A percentile compares a stretch with the other conserved stretches of the same genome.
Evolutionary conservation across 1,139 yeast species (phyloP).

Genomic region (Lodderomyces parapsilosis): DNA sequence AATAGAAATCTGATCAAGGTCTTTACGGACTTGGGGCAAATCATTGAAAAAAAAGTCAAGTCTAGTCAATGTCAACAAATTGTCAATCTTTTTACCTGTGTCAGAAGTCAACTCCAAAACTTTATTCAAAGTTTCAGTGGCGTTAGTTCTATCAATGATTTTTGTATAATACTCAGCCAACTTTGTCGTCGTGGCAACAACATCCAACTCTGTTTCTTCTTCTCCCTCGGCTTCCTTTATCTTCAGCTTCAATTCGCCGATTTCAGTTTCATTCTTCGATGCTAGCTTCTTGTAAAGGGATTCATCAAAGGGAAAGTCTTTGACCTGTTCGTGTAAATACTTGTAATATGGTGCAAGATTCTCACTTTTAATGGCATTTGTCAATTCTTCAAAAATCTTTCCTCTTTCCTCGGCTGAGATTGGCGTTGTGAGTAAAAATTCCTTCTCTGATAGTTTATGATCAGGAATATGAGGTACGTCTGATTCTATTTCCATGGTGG

Average conservation of each 20-base stretch:
- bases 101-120: slow-evolving; percentile 81
- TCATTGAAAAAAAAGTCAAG: slow-evolving; percentile 87
- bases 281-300: slow-evolving; percentile 48
- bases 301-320: slow-evolving; percentile 58
- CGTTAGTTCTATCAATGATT: slow-evolving; percentile 78
- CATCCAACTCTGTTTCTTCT: slow-evolving; percentile 88
- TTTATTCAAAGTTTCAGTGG: slow-evolving; percentile 68
- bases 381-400: slow-evolving; percentile 45
- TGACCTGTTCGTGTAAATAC: slow-evolving; percentile 55
- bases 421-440: slow-evolving; percentile 55
- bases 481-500: slow-evolving; percentile 37
- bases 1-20: slow-evolving; percentile 69
- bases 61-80: slow-evolving; percentile 75
- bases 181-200: slow-evolving; percentile 71
- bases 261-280: slow-evolving; percentile 53
- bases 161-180: slow-evolving; percentile 86
- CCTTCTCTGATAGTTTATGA: slow-evolving; percentile 72
- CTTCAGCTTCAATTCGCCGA: slow-evolving; percentile 56
- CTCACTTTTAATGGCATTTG: slow-evolving; percentile 54
- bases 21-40: slow-evolving; percentile 64
- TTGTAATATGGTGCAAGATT: slow-evolving; percentile 85
- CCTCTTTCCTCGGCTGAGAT: slow-evolving; percentile 30
- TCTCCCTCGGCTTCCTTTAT: slow-evolving; percentile 78
- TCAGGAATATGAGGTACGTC: slow-evolving; percentile 72
- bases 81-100: slow-evolving; percentile 87